phyloP scores from a whole-genome alignment of 106 monocot genomes.

The Apostasia shenzhenica region DNA sequence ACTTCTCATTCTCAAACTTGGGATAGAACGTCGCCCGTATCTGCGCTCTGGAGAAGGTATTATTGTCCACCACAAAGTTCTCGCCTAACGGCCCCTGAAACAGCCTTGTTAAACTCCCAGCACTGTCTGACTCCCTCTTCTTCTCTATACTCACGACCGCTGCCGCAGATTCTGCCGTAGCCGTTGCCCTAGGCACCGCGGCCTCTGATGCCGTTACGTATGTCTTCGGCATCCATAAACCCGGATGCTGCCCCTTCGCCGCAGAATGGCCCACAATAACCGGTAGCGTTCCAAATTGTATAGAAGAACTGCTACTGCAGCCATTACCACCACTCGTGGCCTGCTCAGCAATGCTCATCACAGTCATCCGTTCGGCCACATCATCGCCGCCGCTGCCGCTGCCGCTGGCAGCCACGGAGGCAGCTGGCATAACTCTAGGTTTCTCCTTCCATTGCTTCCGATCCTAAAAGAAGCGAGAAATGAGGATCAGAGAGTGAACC shows the following conservation, averaged over 20 bases:
- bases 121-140: neutral
- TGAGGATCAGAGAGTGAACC: neutral
- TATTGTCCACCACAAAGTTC: slow-evolving; percentile 54
- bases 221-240: slow-evolving; percentile 19
- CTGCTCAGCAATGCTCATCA: slow-evolving; percentile 14
- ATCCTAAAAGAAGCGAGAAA: slow-evolving; percentile 5
- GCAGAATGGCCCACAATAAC: neutral
- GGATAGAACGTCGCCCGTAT: slow-evolving; percentile 95
- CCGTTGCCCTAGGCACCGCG: neutral
- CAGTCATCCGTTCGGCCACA: slow-evolving; percentile 13
- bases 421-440: neutral
- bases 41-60: slow-evolving; percentile 58
- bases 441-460: slow-evolving; percentile 23
- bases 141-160: slow-evolving; percentile 2
- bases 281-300: slow-evolving; percentile 9
- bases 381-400: neutral
- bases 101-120: slow-evolving; percentile 25
- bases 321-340: neutral
- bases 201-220: slow-evolving; percentile 17
- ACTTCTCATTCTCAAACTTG: slow-evolving; percentile 98
- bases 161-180: slow-evolving; percentile 3
- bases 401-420: neutral
- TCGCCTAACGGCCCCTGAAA: slow-evolving; percentile 44
- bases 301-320: neutral
- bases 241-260: neutral